Evolutionary conservation across 208 protist genomes (phyloP).

Genomic region (Leishmania tropica): DNA sequence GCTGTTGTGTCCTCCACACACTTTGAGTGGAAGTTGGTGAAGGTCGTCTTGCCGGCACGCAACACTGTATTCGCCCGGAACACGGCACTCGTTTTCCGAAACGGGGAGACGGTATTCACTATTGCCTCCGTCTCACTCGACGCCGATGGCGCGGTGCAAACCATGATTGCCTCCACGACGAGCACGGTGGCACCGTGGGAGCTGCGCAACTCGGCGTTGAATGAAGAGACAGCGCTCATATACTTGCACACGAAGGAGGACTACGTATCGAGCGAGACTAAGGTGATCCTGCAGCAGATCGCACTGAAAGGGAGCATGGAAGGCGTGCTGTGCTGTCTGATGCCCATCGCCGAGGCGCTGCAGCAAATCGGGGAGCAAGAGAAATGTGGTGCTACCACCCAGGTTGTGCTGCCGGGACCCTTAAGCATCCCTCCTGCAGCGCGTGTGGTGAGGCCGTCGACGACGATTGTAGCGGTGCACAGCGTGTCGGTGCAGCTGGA

Average conservation of each 20-base stretch:
- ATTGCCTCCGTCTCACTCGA: slow-evolving; percentile 37
- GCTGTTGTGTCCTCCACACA: slow-evolving; percentile 44
- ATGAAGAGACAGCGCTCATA: slow-evolving; percentile 22
- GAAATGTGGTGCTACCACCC: slow-evolving; percentile 6
- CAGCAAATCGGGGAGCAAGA: slow-evolving; percentile 26
- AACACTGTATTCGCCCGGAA: slow-evolving; percentile 32
- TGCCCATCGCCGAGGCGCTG: slow-evolving; percentile 30
- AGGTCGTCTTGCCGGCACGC: slow-evolving; percentile 41
- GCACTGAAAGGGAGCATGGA: slow-evolving; percentile 25
- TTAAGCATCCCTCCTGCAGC: not conserved
- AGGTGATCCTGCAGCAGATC: slow-evolving; percentile 21
- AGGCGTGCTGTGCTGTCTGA: slow-evolving; percentile 25
- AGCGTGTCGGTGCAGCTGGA: slow-evolving; percentile 16
- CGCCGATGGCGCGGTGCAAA: slow-evolving; percentile 26
- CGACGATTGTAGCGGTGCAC: slow-evolving; percentile 23
- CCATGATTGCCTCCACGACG: slow-evolving; percentile 10
- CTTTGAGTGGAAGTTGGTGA: slow-evolving; percentile 44
- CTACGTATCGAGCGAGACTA: slow-evolving; percentile 6
- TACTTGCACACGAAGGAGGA: slow-evolving; percentile 26
- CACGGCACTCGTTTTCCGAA: slow-evolving; percentile 32
- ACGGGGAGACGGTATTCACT: slow-evolving; percentile 33
- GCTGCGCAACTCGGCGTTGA: slow-evolving; percentile 2
- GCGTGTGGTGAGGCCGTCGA: slow-evolving; percentile 3
- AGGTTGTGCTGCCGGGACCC: not conserved
- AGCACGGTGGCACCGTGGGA: slow-evolving; percentile 23